Base-by-base conservation (phyloP, 2,329 filamentous ascomycete genomes). In the Trichoderma guizhouense region DNA sequence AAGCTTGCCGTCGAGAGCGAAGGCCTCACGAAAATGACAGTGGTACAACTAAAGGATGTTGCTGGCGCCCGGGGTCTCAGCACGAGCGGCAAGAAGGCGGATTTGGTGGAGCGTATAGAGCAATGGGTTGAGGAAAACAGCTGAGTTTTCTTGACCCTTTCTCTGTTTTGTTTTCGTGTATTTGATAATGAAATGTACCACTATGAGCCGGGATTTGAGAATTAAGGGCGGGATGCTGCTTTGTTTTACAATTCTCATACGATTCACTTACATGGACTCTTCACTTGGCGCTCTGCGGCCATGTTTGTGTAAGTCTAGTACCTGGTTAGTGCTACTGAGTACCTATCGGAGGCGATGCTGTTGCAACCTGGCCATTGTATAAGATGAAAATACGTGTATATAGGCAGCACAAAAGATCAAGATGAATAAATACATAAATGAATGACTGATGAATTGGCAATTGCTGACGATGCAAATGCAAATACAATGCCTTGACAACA, bases 101-200 rank as follows among this genome's bases (percentile, higher is more conserved):
- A 88, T 2, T 76, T 90, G 62, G 76, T 89, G 6, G 88, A 89
- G 73, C 84, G 85, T 72, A 77, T 90, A 43, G 87, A 89, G 78
- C 80, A 87, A 72, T 90, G 87, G 87, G 79, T 86, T 12, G 88
- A 89, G 69, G 81, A 83, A 58, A 86, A 86, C 12, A 63, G 64
- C 30, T 72, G 43, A 72, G 39, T 12, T 32, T 58, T 30, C n/a
- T 18, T 53, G 21, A 18, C 15, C 36, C 5, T 53, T n/a, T 53
- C 2, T 53, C 14, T n/a, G n/a, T 47, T 51, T 53, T 24, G 3
- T 53, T 24, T 53, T 24, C 21, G n/a, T 36, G 57, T 34, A 60
- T 60, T 60, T 21, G 14, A 30, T 62, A 6, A 39, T 15, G 32
- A 28, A 18, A 39, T 39, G 58, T 15, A 62, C 14, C 43, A 21